Conservation (phyloP, 2,329 filamentous ascomycete species). For the Neonectria ditissima region DNA sequence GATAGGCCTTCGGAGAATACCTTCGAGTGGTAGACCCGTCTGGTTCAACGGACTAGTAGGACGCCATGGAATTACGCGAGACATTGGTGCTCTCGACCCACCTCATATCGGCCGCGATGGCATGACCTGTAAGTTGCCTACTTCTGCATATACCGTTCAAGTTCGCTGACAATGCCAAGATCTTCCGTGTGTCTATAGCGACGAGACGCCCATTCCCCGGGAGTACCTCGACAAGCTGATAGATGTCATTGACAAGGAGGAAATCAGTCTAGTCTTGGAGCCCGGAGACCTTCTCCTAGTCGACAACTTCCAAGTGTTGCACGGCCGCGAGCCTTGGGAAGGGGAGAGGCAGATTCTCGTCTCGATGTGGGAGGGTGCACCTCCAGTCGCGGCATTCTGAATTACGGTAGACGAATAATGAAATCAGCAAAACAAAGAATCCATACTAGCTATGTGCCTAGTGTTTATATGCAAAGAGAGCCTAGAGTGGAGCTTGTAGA, state of each 20-base stretch:
- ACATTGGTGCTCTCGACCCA: slow-evolving; percentile 18
- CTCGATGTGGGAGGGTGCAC: slow-evolving; percentile 29
- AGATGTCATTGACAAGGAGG: slow-evolving; percentile 23
- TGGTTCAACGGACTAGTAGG: slow-evolving; percentile 27
- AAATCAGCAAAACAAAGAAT: too few species aligned
- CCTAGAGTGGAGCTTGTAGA: too few species aligned
- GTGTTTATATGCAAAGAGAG: too few species aligned
- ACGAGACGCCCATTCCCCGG: slow-evolving; percentile 17
- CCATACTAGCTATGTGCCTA: too few species aligned
- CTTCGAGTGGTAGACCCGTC: slow-evolving; percentile 18
- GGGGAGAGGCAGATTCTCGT: slow-evolving; percentile 29
- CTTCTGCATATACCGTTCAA: neutral
- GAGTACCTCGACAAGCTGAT: slow-evolving; percentile 21
- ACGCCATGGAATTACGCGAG: slow-evolving; percentile 21
- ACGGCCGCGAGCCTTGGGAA: slow-evolving; percentile 30
- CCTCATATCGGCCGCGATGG: slow-evolving; percentile 13
- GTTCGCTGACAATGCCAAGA: neutral
- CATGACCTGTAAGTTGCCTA: slow-evolving; percentile 19
- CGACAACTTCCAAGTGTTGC: slow-evolving; percentile 30
- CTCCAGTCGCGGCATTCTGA: slow-evolving; percentile 15
- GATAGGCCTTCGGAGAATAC: slow-evolving; percentile 9
- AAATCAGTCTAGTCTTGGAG: slow-evolving; percentile 12
- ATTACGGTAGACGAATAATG: too few species aligned
- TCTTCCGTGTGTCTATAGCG: slow-evolving; percentile 16
- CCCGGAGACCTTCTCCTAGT: slow-evolving; percentile 21